Evolutionary conservation across 2,329 filamentous ascomycete species (phyloP).

Genomic region (Trichoderma gracile): DNA sequence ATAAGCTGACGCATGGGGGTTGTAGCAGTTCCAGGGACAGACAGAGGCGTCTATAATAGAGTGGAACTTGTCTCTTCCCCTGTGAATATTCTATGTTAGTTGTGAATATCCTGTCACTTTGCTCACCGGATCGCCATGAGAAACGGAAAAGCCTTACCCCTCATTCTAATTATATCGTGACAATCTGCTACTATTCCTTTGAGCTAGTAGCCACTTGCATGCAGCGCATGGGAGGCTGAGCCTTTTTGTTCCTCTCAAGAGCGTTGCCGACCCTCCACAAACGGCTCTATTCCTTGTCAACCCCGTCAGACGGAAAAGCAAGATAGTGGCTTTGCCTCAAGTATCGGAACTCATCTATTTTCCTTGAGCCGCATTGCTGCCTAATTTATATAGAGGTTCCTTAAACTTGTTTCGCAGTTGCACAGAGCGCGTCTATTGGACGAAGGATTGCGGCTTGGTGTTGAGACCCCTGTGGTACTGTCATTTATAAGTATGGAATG

Average conservation of each 20-base stretch:
- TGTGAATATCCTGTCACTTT: neutral
- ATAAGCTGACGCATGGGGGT: neutral
- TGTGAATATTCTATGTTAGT: neutral
- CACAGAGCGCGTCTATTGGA: neutral
- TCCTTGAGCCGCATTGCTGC: neutral
- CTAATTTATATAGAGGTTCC: neutral
- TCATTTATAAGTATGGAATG: neutral
- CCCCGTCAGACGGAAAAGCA: neutral
- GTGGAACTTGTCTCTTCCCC: neutral
- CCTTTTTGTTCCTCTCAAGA: neutral
- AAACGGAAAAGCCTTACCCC: slow-evolving; percentile 1
- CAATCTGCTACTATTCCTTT: neutral
- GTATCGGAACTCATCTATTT: neutral
- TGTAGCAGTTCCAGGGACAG: neutral
- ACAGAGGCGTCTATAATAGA: neutral
- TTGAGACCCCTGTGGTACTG: neutral
- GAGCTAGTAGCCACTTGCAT: neutral
- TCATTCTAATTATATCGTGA: slow-evolving; percentile 4
- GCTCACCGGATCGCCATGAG: neutral
- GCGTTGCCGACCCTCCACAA: slow-evolving; percentile 3
- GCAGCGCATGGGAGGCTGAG: neutral
- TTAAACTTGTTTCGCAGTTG: neutral
- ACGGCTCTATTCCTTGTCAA: neutral
- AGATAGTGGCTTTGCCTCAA: neutral
- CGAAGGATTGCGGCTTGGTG: neutral